Base-by-base conservation (phyloP, 768 basidiomycete genomes). In the Rossbeevera mucosa region DNA sequence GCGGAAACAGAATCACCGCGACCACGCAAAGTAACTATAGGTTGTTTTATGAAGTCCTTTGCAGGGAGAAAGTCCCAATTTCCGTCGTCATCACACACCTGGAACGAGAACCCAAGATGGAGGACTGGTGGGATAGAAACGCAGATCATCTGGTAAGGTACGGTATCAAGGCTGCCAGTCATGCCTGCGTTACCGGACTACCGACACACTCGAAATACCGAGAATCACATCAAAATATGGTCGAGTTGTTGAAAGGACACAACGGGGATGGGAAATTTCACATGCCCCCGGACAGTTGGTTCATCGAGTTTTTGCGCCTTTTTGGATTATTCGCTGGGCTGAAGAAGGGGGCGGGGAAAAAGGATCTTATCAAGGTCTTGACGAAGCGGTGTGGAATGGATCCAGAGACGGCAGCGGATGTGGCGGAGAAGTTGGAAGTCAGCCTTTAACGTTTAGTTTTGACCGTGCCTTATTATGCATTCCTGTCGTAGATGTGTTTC, bases 1-100 rank as follows among this genome's bases (percentile, higher is more conserved):
- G 73, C 3, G 74, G 68, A 11, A 72, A 74, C n/a, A 61, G 73
- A 36, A 67, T 76, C 60, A 72, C 65, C 7, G 70, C 68, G 43
- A 62, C 61, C 1, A 62, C 67, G 33, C 63, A 67, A 47, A 68
- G 68, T 53, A 78, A 76, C 61, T 77, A 74, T 58, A 60, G 62
- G 47, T 33, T 76, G 26, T 75, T 76, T 59, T 64, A 64, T n/a
- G 69, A 77, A 40, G 68, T 76, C 9, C 69, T 77, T 12, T 77
- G 77, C 53, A 63, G 56, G 43, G 54, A 61, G 16, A 6, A 57
- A 21, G 76, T 67, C 12, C 67, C 67, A 30, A 61, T 68, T 53
- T 62, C 58, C 5, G 40, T 71, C 18, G 58, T 69, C 24, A 55
- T 78, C 40, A 77, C 74, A 2, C 71, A 76, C 22, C 67, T 78